These are phyloP conservation scores for Stevia rebaudiana DNA, from an alignment of 140 eudicot species.

Conservation along the genomic window DNA sequence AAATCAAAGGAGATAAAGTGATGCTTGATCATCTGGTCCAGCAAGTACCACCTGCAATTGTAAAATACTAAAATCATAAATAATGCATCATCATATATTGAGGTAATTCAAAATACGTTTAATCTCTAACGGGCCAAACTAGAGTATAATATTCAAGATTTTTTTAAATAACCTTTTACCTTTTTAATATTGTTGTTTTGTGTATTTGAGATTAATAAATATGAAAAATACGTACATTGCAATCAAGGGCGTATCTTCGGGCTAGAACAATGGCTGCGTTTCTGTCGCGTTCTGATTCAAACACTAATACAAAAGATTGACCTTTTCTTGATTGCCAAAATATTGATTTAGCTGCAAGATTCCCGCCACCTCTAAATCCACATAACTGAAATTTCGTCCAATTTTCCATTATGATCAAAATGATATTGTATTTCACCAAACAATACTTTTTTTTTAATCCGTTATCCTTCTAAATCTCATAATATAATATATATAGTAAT, in stretches of 20 bases:
- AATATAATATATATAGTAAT: no score
- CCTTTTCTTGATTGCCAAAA: conserved; percentile 97
- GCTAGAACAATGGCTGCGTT: conserved; percentile 79
- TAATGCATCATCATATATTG: no score
- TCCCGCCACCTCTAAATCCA: conserved; percentile 96
- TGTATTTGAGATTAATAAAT: conserved; percentile 3
- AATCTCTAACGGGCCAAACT: background rate
- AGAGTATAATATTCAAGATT: background rate
- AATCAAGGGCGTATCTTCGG: conserved; percentile 78
- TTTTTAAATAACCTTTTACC: background rate
- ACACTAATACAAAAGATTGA: conserved; percentile 74
- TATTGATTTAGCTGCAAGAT: conserved; percentile 84
- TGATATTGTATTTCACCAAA: no score
- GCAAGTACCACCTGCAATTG: conserved; percentile 69
- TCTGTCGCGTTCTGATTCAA: conserved; percentile 81
- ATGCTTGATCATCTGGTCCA: conserved; percentile 91
- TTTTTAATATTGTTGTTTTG: background rate
- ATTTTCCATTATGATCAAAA: background rate
- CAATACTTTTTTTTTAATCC: no score
- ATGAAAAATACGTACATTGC: conserved; percentile 49
- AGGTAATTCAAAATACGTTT: background rate
- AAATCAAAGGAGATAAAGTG: conserved; percentile 38
- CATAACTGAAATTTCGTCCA: conserved; percentile 50
- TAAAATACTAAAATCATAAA: no score
- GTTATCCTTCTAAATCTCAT: no score